These are phyloP conservation scores for Gossypium armourianum DNA, from an alignment of 441 rosid species.

Conservation along the genomic window DNA sequence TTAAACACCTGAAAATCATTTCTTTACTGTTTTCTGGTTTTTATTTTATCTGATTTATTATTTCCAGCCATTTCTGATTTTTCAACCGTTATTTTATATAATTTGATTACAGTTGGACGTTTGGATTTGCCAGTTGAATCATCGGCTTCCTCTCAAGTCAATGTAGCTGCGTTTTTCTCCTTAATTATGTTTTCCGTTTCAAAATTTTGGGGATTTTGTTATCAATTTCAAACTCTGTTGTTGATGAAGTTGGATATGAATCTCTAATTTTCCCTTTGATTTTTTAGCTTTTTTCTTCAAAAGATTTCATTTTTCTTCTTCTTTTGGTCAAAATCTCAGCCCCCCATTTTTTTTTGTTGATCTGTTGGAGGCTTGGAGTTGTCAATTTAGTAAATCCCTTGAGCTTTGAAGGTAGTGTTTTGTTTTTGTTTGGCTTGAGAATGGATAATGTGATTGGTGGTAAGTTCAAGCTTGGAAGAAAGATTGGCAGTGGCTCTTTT, in stretches of 20 bases:
- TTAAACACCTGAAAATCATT: not conserved
- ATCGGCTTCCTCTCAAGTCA: constrained; percentile 24
- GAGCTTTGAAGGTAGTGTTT: not conserved
- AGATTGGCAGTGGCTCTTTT: constrained; percentile 94
- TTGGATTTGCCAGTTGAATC: not conserved
- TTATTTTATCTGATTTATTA: not conserved
- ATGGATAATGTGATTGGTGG: constrained; percentile 86
- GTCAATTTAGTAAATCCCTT: constrained; percentile 23
- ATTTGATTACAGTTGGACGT: not conserved
- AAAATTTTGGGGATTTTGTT: constrained; percentile 13
- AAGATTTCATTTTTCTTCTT: not conserved
- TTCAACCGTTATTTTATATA: not conserved
- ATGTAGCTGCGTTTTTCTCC: constrained; percentile 23
- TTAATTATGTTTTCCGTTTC: constrained; percentile 21
- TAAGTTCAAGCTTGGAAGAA: constrained; percentile 87
- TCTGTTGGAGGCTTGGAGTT: not conserved
- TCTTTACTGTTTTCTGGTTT: not conserved
- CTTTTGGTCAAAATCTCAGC: not conserved
- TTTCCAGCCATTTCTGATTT: not conserved
- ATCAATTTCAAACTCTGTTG: constrained; percentile 18
- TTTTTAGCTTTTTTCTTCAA: not conserved
- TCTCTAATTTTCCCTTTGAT: not conserved
- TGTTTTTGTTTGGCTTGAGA: constrained; percentile 24
- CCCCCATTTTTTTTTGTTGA: not conserved
- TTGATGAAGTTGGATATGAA: constrained; percentile 7